Percentiles rank a stretch among this genome's conserved stretches.
phyloP scores from a whole-genome alignment of 768 basidiomycete genomes.

The Dictyophora rubrovolvata region DNA sequence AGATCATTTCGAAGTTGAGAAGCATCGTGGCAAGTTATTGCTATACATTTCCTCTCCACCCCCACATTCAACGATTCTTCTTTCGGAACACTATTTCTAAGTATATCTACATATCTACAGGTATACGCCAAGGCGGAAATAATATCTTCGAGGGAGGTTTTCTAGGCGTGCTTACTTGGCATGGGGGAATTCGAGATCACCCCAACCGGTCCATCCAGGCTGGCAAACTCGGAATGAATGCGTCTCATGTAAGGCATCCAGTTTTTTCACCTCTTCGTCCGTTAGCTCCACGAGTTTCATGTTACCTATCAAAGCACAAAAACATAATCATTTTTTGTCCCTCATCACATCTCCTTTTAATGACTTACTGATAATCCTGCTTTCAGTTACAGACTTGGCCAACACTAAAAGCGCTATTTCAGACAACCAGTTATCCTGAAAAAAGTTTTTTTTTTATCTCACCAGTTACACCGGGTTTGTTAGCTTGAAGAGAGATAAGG shows the following conservation, averaged over 20 bases:
- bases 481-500: constrained; percentile 65
- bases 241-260: neutral
- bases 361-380: constrained; percentile 49
- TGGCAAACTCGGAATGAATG: neutral
- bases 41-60: too few species aligned
- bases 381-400: constrained; percentile 65
- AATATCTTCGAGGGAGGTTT: too few species aligned
- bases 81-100: too few species aligned
- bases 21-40: too few species aligned
- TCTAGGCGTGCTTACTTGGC: too few species aligned
- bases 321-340: neutral
- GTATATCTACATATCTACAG: too few species aligned
- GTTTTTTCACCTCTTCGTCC: neutral
- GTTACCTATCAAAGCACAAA: too few species aligned
- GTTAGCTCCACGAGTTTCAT: neutral
- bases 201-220: neutral
- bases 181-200: neutral
- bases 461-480: constrained; percentile 48
- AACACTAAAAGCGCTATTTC: constrained; percentile 45
- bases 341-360: neutral
- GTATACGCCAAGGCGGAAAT: too few species aligned
- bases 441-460: constrained; percentile 17
- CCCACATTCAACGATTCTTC: too few species aligned
- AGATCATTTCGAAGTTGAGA: neutral
- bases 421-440: constrained; percentile 35